Evolutionary conservation across 768 basidiomycete species (phyloP), one percentile per base, ranked within the genome.

Genomic region (Tephrocybe rancida): DNA sequence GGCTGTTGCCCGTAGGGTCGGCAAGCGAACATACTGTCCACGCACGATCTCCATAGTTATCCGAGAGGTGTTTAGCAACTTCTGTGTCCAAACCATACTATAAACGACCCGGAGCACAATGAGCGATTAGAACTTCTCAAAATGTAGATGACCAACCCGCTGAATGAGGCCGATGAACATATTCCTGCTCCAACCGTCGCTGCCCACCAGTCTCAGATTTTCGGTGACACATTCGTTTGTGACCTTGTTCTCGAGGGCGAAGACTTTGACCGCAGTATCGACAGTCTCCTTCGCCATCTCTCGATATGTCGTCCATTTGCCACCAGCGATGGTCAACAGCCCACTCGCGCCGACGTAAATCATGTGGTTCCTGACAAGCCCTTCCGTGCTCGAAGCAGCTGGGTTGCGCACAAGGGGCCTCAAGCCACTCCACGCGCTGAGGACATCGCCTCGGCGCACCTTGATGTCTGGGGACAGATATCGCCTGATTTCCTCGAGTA

Each of bases 291-390:
- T 81, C 21, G 96, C 94, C 96, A 98, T 97, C 27, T 86, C 87
- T 44, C 91, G 78, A 74, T 98, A 99, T 44, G 96, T 98, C 54
- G 96, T 99, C 96, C 96, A 99, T 71, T 99, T 99, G 4, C 96
- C 96, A 16, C 96, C 96, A 2, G 92, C 94, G 62, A 98, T 94
- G 25, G 95, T 98, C 55, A 99, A 71, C 61, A 99, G 74, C 16
- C 95, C 94, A 56, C 84, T 84, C 43, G 82, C 80, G 37, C 82
- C 84, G 29, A 93, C 84, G 65, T 94, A 81, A 59, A 97, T 90
- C 81, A 99, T 82, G 73, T 98, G 96, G 66, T 88, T 98, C 64
- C 96, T 74, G 18, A 99, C 96, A 48, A 99, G 74, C 0, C 88
- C 88, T 71, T 95, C 87, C 16, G 95, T 97, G 30, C 84, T 86